Percentiles rank a stretch among this genome's conserved stretches.
Conservation (phyloP, 2,329 filamentous ascomycete species). For the Botrytis hyacinthi region DNA sequence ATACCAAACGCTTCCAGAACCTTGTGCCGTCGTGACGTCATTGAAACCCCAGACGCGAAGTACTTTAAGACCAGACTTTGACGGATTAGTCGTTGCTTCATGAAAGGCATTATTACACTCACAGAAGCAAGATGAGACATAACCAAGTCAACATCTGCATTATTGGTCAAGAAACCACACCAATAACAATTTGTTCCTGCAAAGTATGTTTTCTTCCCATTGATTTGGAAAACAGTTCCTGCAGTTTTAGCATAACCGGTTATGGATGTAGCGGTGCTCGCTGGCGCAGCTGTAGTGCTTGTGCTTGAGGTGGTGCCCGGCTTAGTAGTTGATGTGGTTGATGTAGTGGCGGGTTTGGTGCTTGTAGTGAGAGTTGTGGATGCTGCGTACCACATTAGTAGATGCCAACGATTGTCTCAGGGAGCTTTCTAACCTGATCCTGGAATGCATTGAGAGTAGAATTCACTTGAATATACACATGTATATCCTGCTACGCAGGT, state of each 20-base stretch:
- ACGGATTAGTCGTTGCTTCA: not conserved
- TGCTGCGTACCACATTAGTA: not conserved
- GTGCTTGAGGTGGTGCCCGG: slow-evolving; percentile 17
- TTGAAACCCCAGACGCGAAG: slow-evolving; percentile 64
- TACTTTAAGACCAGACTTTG: slow-evolving; percentile 53
- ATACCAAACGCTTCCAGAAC: slow-evolving; percentile 45
- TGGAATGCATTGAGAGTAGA: slow-evolving; percentile 18
- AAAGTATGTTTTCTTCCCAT: slow-evolving; percentile 49
- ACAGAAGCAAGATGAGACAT: slow-evolving; percentile 46
- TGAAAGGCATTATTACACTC: not conserved
- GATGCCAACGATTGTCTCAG: not conserved
- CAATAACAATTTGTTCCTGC: slow-evolving; percentile 57
- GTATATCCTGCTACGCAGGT: slow-evolving; percentile 5
- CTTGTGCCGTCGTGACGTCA: slow-evolving; percentile 47
- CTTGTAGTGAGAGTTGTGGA: slow-evolving; percentile 11
- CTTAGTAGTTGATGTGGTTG: slow-evolving; percentile 11
- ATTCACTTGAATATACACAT: slow-evolving; percentile 3
- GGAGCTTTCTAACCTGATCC: not conserved
- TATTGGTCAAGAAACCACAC: slow-evolving; percentile 52
- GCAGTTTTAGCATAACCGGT: slow-evolving; percentile 29
- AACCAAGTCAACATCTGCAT: slow-evolving; percentile 54
- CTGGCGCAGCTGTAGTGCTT: slow-evolving; percentile 17
- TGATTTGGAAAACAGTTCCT: slow-evolving; percentile 43
- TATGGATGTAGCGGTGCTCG: slow-evolving; percentile 22
- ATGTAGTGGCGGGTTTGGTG: not conserved